Conservation (phyloP, 2,329 filamentous ascomycete genomes). For the Dendryphion nanum region DNA sequence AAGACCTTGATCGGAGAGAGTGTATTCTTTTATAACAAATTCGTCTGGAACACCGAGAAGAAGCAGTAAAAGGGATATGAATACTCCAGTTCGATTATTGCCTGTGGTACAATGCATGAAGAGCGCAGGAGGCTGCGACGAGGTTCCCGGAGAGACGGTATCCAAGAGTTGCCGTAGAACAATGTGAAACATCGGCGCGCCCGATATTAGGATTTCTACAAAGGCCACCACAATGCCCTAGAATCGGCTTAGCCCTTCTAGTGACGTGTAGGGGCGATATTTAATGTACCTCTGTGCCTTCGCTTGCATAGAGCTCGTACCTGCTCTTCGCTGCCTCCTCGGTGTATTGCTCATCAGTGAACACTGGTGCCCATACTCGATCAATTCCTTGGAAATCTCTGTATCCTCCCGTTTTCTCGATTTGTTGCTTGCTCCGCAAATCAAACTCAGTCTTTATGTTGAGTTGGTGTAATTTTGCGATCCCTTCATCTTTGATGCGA, state of each 20-base stretch:
- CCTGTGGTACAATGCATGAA: slow-evolving; percentile 74
- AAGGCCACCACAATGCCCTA: slow-evolving; percentile 63
- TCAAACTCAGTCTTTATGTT: slow-evolving; percentile 65
- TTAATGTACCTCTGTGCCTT: slow-evolving; percentile 45
- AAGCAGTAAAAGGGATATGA: slow-evolving; percentile 62
- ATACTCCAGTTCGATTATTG: slow-evolving; percentile 71
- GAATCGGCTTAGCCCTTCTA: not conserved
- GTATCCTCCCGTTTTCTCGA: slow-evolving; percentile 42
- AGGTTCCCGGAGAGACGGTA: slow-evolving; percentile 14
- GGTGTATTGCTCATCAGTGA: slow-evolving; percentile 57
- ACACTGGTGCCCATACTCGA: slow-evolving; percentile 64
- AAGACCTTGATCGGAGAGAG: slow-evolving; percentile 60
- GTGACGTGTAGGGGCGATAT: too few species aligned
- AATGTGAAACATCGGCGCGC: slow-evolving; percentile 52
- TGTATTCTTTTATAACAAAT: slow-evolving; percentile 60
- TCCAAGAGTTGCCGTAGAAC: slow-evolving; percentile 59
- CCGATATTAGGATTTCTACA: slow-evolving; percentile 57
- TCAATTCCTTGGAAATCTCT: slow-evolving; percentile 41
- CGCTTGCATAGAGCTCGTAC: slow-evolving; percentile 58
- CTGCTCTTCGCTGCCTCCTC: slow-evolving; percentile 61
- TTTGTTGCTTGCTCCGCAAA: slow-evolving; percentile 62
- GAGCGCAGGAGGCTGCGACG: slow-evolving; percentile 46
- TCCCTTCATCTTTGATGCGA: slow-evolving; percentile 13
- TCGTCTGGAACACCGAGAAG: slow-evolving; percentile 61
- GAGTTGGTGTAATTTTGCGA: slow-evolving; percentile 39